phyloP scores from a whole-genome alignment of 1,139 yeast species.

The Geotrichum candidum region DNA sequence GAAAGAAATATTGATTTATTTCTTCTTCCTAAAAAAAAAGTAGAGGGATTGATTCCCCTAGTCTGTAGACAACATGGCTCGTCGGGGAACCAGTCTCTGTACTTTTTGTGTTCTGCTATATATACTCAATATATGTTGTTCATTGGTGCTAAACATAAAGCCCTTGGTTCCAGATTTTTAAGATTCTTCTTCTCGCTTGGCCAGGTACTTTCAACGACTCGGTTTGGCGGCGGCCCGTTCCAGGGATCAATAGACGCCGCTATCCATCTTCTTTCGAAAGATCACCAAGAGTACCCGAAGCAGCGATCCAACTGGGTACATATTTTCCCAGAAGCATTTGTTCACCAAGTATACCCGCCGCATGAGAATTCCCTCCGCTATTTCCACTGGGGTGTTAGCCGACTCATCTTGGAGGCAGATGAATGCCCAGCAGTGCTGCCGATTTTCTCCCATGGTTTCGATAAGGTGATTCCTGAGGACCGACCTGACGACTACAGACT shows the following conservation, averaged over 20 bases:
- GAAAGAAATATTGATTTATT: neutral
- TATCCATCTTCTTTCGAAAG: slow-evolving; percentile 64
- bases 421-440: slow-evolving; percentile 87
- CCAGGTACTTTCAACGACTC: slow-evolving; percentile 72
- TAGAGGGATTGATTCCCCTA: neutral
- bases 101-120: neutral
- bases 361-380: slow-evolving; percentile 80
- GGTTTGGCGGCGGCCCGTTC: slow-evolving; percentile 91
- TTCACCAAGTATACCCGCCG: slow-evolving; percentile 77
- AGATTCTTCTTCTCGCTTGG: slow-evolving; percentile 70
- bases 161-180: neutral
- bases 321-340: slow-evolving; percentile 92
- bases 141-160: neutral
- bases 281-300: slow-evolving; percentile 18
- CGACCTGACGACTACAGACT: slow-evolving; percentile 34
- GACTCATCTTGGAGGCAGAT: slow-evolving; percentile 76
- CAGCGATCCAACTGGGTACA: slow-evolving; percentile 76
- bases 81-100: neutral
- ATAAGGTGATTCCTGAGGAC: slow-evolving; percentile 75
- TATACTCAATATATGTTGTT: neutral
- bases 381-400: slow-evolving; percentile 92
- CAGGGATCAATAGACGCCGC: slow-evolving; percentile 90
- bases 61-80: neutral
- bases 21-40: neutral
- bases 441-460: slow-evolving; percentile 79